These are phyloP conservation scores for Pseudocercospora eumusae DNA, from an alignment of 2,329 filamentous ascomycete species.

Conservation along the genomic window DNA sequence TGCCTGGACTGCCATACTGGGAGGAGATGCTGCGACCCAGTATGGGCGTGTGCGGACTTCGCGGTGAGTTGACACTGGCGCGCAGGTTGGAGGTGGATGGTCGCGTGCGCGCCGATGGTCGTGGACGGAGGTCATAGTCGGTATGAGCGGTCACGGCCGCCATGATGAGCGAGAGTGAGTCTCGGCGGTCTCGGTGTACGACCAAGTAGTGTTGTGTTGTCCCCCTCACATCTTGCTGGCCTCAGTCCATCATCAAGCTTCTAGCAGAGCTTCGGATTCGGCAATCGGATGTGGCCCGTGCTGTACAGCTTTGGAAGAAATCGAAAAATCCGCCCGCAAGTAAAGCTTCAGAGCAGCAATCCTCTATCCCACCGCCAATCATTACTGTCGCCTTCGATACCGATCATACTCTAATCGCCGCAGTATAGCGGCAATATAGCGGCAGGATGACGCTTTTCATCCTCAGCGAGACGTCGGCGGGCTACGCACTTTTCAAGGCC, in stretches of 20 bases:
- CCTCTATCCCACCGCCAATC: not conserved
- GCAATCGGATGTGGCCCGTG: not conserved
- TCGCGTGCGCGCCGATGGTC: constrained; percentile 24
- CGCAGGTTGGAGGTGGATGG: constrained; percentile 20
- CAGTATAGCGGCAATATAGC: constrained; percentile 20
- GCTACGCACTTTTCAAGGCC: constrained; percentile 97
- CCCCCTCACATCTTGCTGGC: constrained; percentile 4
- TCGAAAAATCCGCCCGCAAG: not conserved
- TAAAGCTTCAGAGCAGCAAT: not conserved
- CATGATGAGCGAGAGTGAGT: not conserved
- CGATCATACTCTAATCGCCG: constrained; percentile 17
- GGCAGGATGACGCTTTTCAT: constrained; percentile 65
- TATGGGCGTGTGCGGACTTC: constrained; percentile 54
- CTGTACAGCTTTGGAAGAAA: not conserved
- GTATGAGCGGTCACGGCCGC: not conserved
- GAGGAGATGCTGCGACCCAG: constrained; percentile 62
- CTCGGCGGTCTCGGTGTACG: not conserved
- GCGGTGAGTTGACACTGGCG: constrained; percentile 18
- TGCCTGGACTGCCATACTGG: constrained; percentile 59
- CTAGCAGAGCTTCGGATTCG: not conserved
- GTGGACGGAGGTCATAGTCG: constrained; percentile 26
- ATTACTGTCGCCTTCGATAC: constrained; percentile 12
- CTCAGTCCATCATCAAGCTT: not conserved
- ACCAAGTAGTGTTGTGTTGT: not conserved
- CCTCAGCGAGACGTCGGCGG: constrained; percentile 90